Evolutionary conservation across 495 filamentous ascomycete species (phyloP).

Genomic region (Aspergillus avenaceus): DNA sequence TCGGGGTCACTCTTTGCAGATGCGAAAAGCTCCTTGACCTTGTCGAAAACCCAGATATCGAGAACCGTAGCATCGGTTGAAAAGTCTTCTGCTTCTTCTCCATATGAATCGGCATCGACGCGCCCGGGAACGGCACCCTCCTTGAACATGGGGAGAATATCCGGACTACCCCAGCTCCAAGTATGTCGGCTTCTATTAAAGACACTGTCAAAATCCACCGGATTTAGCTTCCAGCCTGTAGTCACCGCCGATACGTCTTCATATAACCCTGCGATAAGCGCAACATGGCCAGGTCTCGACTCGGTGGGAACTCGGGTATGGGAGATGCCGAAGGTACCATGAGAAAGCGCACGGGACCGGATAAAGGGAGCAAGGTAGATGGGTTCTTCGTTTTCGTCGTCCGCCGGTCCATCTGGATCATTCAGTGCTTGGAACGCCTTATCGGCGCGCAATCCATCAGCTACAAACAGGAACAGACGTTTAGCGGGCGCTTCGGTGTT

Average conservation of each 20-base stretch:
- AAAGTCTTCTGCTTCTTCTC: conserved; percentile 84
- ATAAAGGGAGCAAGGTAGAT: conserved; percentile 89
- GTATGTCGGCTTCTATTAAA: conserved; percentile 97
- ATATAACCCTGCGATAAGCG: conserved; percentile 94
- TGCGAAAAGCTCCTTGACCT: conserved; percentile 79
- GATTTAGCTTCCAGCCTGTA: conserved; percentile 98
- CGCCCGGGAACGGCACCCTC: conserved; percentile 84
- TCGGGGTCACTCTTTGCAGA: conserved; percentile 72
- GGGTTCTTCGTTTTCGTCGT: conserved; percentile 47
- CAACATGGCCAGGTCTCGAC: conserved; percentile 95
- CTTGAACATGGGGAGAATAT: conserved; percentile 97
- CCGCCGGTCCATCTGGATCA: conserved; percentile 63
- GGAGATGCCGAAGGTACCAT: conserved; percentile 98
- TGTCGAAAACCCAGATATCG: conserved; percentile 95
- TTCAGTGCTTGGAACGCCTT: conserved; percentile 95
- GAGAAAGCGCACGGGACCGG: conserved; percentile 76
- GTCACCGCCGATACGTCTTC: conserved; percentile 98
- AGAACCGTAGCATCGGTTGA: conserved; percentile 73
- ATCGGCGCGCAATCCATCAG: conserved; percentile 96
- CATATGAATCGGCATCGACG: conserved; percentile 81
- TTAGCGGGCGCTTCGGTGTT: conserved; percentile 73
- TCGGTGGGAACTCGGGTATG: conserved; percentile 98
- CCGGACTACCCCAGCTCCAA: conserved; percentile 98
- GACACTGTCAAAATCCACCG: conserved; percentile 97
- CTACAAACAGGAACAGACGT: conserved; percentile 90